phyloP scores from a whole-genome alignment of 805 yeast species.

The Candida taoyuanica region DNA sequence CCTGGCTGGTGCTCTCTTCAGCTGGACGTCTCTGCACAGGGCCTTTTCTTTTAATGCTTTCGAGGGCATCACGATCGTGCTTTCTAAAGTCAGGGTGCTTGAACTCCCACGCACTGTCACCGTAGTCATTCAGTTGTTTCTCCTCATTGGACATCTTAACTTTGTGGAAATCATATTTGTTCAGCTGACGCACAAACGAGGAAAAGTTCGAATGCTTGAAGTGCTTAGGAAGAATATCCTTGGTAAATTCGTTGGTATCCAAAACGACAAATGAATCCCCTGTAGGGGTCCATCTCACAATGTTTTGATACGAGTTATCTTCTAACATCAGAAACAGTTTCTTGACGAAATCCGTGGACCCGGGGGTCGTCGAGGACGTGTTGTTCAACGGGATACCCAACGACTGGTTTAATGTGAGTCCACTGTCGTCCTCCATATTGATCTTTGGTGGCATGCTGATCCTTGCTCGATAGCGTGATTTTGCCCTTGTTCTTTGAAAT shows the following conservation, averaged over 20 bases:
- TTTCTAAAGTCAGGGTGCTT: conserved; percentile 83
- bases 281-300: conserved; percentile 80
- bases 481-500: too few species aligned
- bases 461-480: too few species aligned
- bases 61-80: conserved; percentile 73
- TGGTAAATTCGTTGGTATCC: conserved; percentile 88
- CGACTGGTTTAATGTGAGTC: conserved; percentile 14
- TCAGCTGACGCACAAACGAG: conserved; percentile 88
- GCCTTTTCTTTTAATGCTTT: conserved; percentile 81
- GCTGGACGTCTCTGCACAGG: conserved; percentile 48
- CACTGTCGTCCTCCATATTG: conserved; percentile 9
- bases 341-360: conserved; percentile 76
- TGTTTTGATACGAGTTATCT: conserved; percentile 64
- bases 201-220: conserved; percentile 95
- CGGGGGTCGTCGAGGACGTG: conserved; percentile 29
- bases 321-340: conserved; percentile 82
- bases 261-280: conserved; percentile 87
- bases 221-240: conserved; percentile 82
- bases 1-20: conserved; percentile 22
- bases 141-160: conserved; percentile 72
- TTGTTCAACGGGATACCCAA: conserved; percentile 22
- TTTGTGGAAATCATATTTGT: conserved; percentile 96
- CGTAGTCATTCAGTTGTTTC: conserved; percentile 49
- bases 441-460: conserved; percentile 17
- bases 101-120: conserved; percentile 91